These are phyloP conservation scores for Boletus tylopilopsis DNA, from an alignment of 768 basidiomycete genomes.

Conservation along the genomic window DNA sequence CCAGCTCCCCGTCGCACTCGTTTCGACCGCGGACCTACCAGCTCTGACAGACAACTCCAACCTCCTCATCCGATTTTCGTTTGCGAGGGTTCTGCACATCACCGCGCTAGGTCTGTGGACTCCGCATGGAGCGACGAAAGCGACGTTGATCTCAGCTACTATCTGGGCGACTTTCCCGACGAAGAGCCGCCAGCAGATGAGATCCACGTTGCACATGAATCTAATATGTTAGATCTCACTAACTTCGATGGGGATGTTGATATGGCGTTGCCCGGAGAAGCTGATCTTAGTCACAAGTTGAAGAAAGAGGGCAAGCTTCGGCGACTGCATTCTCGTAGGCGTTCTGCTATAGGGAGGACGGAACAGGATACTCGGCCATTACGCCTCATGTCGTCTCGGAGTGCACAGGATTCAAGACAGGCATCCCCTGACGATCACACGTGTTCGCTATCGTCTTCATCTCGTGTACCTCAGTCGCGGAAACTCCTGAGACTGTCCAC, in stretches of 20 bases:
- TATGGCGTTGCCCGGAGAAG: conserved; percentile 53
- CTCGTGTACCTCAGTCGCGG: neutral
- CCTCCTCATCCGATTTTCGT: conserved; percentile 35
- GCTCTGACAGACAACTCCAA: conserved; percentile 24
- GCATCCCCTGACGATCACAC: neutral
- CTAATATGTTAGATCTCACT: conserved; percentile 60
- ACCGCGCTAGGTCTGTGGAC: conserved; percentile 16
- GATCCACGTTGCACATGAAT: conserved; percentile 39
- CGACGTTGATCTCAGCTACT: conserved; percentile 42
- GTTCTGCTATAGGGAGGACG: conserved; percentile 5
- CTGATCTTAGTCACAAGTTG: conserved; percentile 46
- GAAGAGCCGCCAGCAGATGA: conserved; percentile 27
- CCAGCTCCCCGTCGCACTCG: conserved; percentile 14
- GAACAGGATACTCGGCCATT: conserved; percentile 11
- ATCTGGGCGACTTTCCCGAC: conserved; percentile 35
- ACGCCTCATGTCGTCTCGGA: neutral
- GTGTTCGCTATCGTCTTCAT: neutral
- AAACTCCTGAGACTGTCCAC: conserved; percentile 4
- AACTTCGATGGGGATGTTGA: conserved; percentile 79
- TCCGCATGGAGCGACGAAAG: conserved; percentile 32
- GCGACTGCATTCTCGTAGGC: conserved; percentile 42
- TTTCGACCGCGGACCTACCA: conserved; percentile 2
- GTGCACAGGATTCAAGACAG: neutral
- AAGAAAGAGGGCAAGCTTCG: conserved; percentile 61
- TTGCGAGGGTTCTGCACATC: conserved; percentile 5